Evolutionary conservation across 768 basidiomycete species (phyloP).

Genomic region (Pleurotus tuoliensis): DNA sequence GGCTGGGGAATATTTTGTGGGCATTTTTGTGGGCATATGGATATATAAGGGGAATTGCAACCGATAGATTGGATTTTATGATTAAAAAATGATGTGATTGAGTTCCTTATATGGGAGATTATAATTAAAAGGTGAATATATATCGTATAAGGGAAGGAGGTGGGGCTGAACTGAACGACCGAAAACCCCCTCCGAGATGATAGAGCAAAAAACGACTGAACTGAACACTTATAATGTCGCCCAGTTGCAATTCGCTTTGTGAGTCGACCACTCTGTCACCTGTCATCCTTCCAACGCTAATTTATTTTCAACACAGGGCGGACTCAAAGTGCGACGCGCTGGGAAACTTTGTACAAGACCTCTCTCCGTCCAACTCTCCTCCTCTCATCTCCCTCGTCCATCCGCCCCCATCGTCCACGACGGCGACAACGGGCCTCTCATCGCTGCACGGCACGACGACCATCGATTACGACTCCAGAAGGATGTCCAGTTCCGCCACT

Average conservation of each 20-base stretch:
- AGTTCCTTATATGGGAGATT: constrained; percentile 2
- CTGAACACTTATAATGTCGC: constrained; percentile 60
- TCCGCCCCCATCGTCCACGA: background rate
- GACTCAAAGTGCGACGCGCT: constrained; percentile 32
- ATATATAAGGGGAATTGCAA: no score
- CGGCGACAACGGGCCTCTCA: constrained; percentile 10
- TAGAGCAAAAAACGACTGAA: constrained; percentile 49
- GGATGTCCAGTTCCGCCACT: constrained; percentile 76
- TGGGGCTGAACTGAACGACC: background rate
- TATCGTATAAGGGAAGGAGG: no score
- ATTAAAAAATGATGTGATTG: background rate
- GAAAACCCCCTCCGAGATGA: constrained; percentile 35
- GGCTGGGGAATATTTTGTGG: no score
- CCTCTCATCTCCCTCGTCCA: constrained; percentile 34
- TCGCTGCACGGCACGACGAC: constrained; percentile 19
- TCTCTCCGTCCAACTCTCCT: constrained; percentile 44
- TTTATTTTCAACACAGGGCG: constrained; percentile 19
- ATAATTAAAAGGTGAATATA: constrained; percentile 4
- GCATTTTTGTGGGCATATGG: no score
- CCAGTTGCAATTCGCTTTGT: constrained; percentile 61
- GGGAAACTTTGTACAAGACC: constrained; percentile 28
- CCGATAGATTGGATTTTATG: no score
- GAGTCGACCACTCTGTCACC: constrained; percentile 27
- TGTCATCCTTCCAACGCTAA: constrained; percentile 22
- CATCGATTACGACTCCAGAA: constrained; percentile 57